Evolutionary conservation across 2,329 filamentous ascomycete genomes (phyloP), one percentile per base, ranked within the genome.

Genomic region (Phyllosticta capitalensis): DNA sequence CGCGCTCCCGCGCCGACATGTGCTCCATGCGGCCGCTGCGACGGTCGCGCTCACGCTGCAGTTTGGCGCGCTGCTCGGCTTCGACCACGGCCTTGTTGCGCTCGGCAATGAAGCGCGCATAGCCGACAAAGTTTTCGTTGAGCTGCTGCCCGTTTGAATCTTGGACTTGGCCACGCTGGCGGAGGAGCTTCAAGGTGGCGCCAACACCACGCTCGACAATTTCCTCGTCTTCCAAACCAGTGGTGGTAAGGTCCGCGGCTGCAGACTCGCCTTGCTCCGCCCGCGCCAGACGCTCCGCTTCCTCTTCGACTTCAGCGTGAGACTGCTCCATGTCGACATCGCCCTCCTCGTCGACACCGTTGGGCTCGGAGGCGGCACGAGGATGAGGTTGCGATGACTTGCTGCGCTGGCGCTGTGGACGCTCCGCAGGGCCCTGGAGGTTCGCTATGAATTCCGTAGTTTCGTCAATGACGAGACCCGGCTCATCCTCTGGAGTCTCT

Each of bases 401-500:
- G 72, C 71, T 67, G 73, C 80, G 67, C 70, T 81, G 75, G 10
- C 80, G 67, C 30, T 75, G 72, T 19, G 67, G 64, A 6, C 65
- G 66, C 38, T 70, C 67, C 1, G 76, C 81, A 14, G 86, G 83
- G 61, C 87, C 88, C 68, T 87, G 88, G 59, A 99, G 75, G 58
- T 90, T 90, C 24, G 91, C 88, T 28, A 99, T 88, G 67, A 99
- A 99, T 67, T 96, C 92, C 0, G 91, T 91, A 0, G 92, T 96
- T 69, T 96, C 94, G 62, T 96, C 92, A 60, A 99, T 92, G n/a
- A 96, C 83, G 1, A 99, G 78, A 1, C 91, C 92, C 1, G 78
- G 78, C 55, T 81, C 79, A 20, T 77, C 76, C 3, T 83, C 78
- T 17, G 74, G 77, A 2, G 81, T 76, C 22, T 81, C 81, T 55